Conservation (phyloP, 1,139 yeast genomes). For the Suhomyces chickasaworum region DNA sequence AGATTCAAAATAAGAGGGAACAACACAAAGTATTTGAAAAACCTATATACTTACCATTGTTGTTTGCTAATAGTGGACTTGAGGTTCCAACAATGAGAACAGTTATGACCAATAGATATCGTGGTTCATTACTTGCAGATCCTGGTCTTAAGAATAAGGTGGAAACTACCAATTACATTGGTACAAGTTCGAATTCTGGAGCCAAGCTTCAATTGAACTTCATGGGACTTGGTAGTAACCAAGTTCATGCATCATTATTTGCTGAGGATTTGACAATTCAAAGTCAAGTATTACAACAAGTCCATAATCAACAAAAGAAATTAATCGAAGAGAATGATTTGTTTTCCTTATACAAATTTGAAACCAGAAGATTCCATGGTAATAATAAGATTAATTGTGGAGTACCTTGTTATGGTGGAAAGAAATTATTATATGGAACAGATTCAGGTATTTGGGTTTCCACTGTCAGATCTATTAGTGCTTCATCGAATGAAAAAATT, state of each 20-base stretch:
- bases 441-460: constrained; percentile 89
- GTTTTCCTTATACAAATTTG: constrained; percentile 73
- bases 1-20: constrained; percentile 86
- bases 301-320: constrained; percentile 75
- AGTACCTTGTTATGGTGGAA: constrained; percentile 93
- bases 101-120: constrained; percentile 37
- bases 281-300: constrained; percentile 77
- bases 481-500: constrained; percentile 47
- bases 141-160: constrained; percentile 34
- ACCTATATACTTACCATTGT: constrained; percentile 86
- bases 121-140: constrained; percentile 46
- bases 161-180: constrained; percentile 31
- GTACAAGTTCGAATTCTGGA: constrained; percentile 25
- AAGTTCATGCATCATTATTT: constrained; percentile 46
- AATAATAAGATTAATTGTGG: constrained; percentile 85
- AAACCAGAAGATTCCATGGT: constrained; percentile 69
- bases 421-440: constrained; percentile 86
- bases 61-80: constrained; percentile 75
- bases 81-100: constrained; percentile 69
- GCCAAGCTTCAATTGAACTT: constrained; percentile 50
- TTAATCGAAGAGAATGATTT: constrained; percentile 75
- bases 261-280: constrained; percentile 64
- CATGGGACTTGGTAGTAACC: constrained; percentile 47
- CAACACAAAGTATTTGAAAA: constrained; percentile 88
- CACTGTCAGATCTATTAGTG: constrained; percentile 51